Evolutionary conservation across 192 early-diverging fungal genomes (phyloP).

Genomic region (Paraglomus occultum): DNA sequence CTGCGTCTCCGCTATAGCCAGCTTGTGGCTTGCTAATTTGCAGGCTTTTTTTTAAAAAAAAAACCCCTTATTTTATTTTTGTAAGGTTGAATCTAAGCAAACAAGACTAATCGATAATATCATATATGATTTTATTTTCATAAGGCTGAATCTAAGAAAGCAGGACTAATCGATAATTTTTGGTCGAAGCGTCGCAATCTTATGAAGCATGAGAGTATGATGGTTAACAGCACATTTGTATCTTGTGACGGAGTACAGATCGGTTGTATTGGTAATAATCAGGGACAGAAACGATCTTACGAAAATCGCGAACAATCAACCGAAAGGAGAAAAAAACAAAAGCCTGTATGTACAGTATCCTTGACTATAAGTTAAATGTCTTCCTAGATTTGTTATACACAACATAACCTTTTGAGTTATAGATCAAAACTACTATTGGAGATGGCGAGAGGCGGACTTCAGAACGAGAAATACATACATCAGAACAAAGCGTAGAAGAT

Average conservation of each 20-base stretch:
- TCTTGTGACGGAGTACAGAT: slow-evolving; percentile 16
- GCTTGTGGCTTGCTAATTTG: slow-evolving; percentile 23
- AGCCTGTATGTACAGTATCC: no score
- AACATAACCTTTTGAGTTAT: slow-evolving; percentile 25
- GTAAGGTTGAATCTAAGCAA: slow-evolving; percentile 12
- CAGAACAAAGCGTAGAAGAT: slow-evolving; percentile 24
- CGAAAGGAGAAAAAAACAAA: background rate
- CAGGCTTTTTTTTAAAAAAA: no score
- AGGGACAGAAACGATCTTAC: background rate
- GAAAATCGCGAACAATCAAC: slow-evolving; percentile 6
- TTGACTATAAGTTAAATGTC: background rate
- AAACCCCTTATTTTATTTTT: no score
- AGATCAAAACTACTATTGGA: slow-evolving; percentile 22
- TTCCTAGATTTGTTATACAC: slow-evolving; percentile 18
- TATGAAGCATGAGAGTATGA: slow-evolving; percentile 1
- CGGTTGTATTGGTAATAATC: background rate
- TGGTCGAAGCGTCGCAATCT: slow-evolving; percentile 8
- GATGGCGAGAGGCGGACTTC: background rate
- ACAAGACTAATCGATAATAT: background rate
- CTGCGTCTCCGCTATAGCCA: slow-evolving; percentile 16
- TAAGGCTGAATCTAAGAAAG: slow-evolving; percentile 14
- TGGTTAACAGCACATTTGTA: background rate
- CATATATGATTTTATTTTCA: slow-evolving; percentile 20
- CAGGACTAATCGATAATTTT: slow-evolving; percentile 7
- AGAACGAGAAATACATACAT: slow-evolving; percentile 8